Base-by-base conservation (phyloP, 2,329 filamentous ascomycete genomes). In the Xylariales sp. region DNA sequence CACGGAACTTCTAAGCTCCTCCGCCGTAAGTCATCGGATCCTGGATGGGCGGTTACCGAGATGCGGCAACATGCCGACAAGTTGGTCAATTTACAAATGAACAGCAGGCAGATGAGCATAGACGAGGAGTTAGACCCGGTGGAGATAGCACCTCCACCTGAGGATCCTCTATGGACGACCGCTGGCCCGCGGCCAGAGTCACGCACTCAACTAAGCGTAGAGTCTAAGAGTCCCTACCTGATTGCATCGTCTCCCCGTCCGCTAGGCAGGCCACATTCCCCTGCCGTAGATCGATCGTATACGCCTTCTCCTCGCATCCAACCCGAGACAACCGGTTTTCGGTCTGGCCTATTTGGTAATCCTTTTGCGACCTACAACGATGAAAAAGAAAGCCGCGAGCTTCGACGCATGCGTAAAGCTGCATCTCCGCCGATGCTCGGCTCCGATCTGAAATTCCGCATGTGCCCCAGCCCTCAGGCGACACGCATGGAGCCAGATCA, bases 351-450 rank as follows among this genome's bases (percentile, higher is more conserved):
- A 10, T 70, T 71, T 45, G 65, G 63, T 41, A 62, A 68, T 38
- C 70, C 70, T 5, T 73, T 73, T 49, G 68, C 61, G 29, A 60
- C 59, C 15, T 60, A 63, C 36, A 62, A 61, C 27, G 56, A 56
- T 42, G 60, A 67, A 21, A 59, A 53, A 29, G 61, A 66, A 31
- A 66, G 66, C 37, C 56, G 59, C 21, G 60, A 65, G 40, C 63
- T 69, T 45, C 61, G 66, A 43, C 67, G 68, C 53, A 67, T 71
- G 56, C 73, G 73, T 44, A 64, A 74, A 49, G 70, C 69, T 16
- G 69, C 73, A 53, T 81, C 80, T 46, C 91, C 91, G 29, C 91
- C 91, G 8, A 94, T 97, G 89, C 78, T 95, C 9, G 91, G 91
- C 42, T 68, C 72, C 43, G 86, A 95, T 51, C 76, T 97, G 41